Base-by-base conservation (phyloP, 2,329 filamentous ascomycete genomes). In the Scleromitrula shiraiana region DNA sequence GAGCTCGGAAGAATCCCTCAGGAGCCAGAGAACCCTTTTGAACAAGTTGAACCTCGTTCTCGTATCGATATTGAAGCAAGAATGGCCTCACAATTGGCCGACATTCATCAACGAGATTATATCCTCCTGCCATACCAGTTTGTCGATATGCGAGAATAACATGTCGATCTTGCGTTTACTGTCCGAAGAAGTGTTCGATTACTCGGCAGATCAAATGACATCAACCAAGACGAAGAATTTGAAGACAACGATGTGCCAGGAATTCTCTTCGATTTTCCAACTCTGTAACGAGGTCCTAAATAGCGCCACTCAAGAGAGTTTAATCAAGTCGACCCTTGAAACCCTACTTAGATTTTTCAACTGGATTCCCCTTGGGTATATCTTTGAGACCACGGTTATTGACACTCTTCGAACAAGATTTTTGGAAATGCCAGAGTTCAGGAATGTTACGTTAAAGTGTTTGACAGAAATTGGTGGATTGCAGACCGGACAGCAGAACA, bases 101-200 rank as follows among this genome's bases (percentile, higher is more conserved):
- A 95, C 89, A 17, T 98, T 98, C 70, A 97, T 98, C 77, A 97
- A 97, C 74, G 93, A 98, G 73, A 98, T 98, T 68, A 89, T 98
- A 61, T 85, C 88, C 19, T 91, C 93, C 48, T 97, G 90, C 70
- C 90, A 95, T 66, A 91, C 88, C 58, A 96, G 86, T 68, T 75
- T 98, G 46, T 93, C 91, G 30, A 94, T 98, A 61, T 98, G 94
- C 78, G 93, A 98, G 72, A 98, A 98, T 74, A 98, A 98, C 75
- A 98, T 98, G 93, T 89, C 88, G 56, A 97, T 98, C 60, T 78
- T 98, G 59, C 84, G 93, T 51, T 73, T 98, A 60, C 78, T 98
- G 38, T 98, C 93, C 6, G 93, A 98, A 68, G 93, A 98, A 68
- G 91, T 98, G 30, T 98, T 98, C 64, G 93, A 98, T 72, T 98